Evolutionary conservation across 2,329 filamentous ascomycete species (phyloP), one percentile per base, ranked within the genome.

Genomic region (Colletotrichum tabaci): DNA sequence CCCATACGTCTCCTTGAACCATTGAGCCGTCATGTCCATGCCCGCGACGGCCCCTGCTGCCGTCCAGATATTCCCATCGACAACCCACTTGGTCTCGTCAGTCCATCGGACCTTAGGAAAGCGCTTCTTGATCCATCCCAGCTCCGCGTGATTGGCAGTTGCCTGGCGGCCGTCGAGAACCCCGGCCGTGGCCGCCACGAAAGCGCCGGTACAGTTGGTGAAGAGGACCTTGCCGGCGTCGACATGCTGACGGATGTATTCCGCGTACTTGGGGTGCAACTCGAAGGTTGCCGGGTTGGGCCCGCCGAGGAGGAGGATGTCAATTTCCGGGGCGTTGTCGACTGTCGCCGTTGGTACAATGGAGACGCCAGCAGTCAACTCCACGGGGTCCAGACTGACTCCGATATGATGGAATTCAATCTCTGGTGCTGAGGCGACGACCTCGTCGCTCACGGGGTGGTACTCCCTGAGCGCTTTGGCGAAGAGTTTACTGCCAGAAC

Each of bases 61-160:
- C 2, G 85, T 87, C 85, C 85, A 87, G 40, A 86, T 79, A 47
- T 86, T 85, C 0, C 79, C 82, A 60, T 86, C 83, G 0, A 82
- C 67, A 66, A 85, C 76, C 84, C 84, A 87, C 72, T 86, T 82
- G 68, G 80, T 80, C 35, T 84, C 79, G 38, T 74, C 77, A 1
- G 80, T 80, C 85, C 84, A 87, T 4, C 84, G 81, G 13, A 86
- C 84, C 0, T 82, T 78, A 0, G 85, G 82, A 5, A 77, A 80
- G 9, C 74, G 71, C 35, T 78, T 73, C 63, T 76, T 79, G 0
- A 80, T 75, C 63, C 74, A 75, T 1, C 77, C 75, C 55, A 80
- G 77, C 2, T 75, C 75, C 0, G 76, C 65, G 66, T 86, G 81
- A 67, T 87, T 86, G 3, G 81, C 77, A 0, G 85, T 87, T 0